These are phyloP conservation scores for Acer yangbiense DNA, from an alignment of 345 rosid genomes.

Conservation along the genomic window DNA sequence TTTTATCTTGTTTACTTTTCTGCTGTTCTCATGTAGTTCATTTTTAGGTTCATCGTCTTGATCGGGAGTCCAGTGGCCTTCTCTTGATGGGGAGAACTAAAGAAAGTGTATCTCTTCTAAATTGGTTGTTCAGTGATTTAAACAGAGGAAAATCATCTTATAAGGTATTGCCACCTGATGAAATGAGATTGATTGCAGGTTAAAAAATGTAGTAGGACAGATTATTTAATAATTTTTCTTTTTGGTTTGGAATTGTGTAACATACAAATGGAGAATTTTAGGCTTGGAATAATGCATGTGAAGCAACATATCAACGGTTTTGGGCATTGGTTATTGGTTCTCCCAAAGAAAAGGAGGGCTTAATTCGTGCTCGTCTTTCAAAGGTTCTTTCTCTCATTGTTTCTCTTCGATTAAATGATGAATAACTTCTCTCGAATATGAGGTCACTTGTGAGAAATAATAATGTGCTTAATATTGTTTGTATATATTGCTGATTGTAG, in stretches of 20 bases:
- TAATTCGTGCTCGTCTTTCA: slow-evolving; percentile 74
- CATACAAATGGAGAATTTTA: slow-evolving; percentile 24
- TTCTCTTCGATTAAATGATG: background rate
- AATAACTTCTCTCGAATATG: background rate
- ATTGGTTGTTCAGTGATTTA: slow-evolving; percentile 62
- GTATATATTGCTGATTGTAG: slow-evolving; percentile 34
- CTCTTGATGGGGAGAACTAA: slow-evolving; percentile 77
- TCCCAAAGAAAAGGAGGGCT: slow-evolving; percentile 82
- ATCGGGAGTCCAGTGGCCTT: slow-evolving; percentile 90
- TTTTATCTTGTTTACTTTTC: background rate
- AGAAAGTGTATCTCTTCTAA: slow-evolving; percentile 71
- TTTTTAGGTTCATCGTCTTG: slow-evolving; percentile 87
- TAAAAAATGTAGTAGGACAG: background rate
- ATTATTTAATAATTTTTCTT: slow-evolving; percentile 13
- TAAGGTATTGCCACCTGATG: slow-evolving; percentile 48
- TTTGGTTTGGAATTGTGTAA: background rate
- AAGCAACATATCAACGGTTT: slow-evolving; percentile 65
- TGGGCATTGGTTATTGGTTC: slow-evolving; percentile 95
- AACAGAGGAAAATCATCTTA: slow-evolving; percentile 50
- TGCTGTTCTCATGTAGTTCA: slow-evolving; percentile 14
- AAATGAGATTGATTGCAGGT: background rate
- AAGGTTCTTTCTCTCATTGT: slow-evolving; percentile 49
- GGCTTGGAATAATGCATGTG: slow-evolving; percentile 84
- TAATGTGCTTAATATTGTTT: background rate
- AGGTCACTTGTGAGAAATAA: background rate